These are phyloP conservation scores for Orbilia blumenaviensis DNA, from an alignment of 2,329 filamentous ascomycete species.

Conservation along the genomic window DNA sequence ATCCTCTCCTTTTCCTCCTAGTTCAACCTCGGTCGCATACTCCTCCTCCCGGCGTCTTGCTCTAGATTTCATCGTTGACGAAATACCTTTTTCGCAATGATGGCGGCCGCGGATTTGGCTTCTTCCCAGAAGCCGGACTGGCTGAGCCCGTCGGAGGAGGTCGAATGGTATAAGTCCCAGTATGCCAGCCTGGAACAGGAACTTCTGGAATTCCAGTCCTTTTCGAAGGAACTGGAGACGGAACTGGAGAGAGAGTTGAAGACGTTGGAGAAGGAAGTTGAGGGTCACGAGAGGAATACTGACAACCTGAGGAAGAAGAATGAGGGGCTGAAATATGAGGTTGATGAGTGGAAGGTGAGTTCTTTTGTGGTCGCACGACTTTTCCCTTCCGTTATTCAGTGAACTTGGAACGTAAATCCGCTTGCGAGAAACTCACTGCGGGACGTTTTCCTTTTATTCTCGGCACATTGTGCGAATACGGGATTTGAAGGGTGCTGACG, in stretches of 20 bases:
- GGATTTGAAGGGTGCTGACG: not conserved
- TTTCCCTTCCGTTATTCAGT: not conserved
- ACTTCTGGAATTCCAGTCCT: slow-evolving; percentile 90
- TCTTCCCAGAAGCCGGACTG: slow-evolving; percentile 48
- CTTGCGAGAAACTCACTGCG: not conserved
- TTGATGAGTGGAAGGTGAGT: slow-evolving; percentile 96
- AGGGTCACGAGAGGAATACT: slow-evolving; percentile 93
- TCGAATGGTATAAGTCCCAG: slow-evolving; percentile 97
- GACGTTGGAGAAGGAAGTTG: slow-evolving; percentile 92
- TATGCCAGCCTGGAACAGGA: slow-evolving; percentile 89
- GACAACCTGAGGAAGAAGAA: slow-evolving; percentile 84
- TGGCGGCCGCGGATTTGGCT: slow-evolving; percentile 43
- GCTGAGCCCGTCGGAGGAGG: slow-evolving; percentile 71
- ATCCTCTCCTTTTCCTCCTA: slow-evolving; percentile 10
- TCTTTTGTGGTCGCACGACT: not conserved
- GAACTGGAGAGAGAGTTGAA: slow-evolving; percentile 97
- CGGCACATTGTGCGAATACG: not conserved
- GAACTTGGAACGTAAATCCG: not conserved
- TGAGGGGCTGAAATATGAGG: slow-evolving; percentile 83
- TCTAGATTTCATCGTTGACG: slow-evolving; percentile 15
- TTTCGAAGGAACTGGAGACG: slow-evolving; percentile 90
- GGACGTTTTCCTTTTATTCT: too few species aligned
- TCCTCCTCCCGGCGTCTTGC: not conserved
- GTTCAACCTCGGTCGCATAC: slow-evolving; percentile 6
- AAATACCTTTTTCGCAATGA: slow-evolving; percentile 5